Conservation (phyloP, 305 asterid species). For the Solanum aculeatissimum region DNA sequence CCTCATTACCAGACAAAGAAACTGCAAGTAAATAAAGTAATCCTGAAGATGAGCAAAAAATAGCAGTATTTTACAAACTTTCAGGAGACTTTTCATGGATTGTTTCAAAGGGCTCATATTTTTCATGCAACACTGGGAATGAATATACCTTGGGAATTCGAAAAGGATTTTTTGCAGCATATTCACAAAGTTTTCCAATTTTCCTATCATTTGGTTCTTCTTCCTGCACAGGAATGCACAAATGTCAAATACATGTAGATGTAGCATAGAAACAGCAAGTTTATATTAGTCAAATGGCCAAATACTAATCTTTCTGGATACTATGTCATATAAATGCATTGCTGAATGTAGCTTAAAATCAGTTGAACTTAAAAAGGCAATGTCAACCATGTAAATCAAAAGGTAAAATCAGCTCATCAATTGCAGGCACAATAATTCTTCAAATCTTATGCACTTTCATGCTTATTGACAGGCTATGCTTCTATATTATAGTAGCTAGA, state of each 20-base stretch:
- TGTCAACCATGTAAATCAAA: not conserved
- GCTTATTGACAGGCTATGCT: not conserved
- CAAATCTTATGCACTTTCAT: not conserved
- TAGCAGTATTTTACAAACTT: not conserved
- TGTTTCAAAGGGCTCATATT: not conserved
- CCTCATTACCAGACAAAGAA: not conserved
- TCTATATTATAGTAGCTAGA: not conserved
- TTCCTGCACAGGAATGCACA: slow-evolving; percentile 27
- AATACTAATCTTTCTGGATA: not conserved
- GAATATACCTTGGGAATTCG: slow-evolving; percentile 88
- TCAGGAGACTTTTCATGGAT: not conserved
- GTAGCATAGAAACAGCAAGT: not conserved
- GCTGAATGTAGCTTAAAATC: not conserved
- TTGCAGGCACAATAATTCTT: not conserved
- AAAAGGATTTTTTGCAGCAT: slow-evolving; percentile 86
- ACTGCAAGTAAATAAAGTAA: not conserved
- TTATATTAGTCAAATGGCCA: not conserved
- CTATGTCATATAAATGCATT: not conserved
- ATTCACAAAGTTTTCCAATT: slow-evolving; percentile 92
- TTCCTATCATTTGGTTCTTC: slow-evolving; percentile 93
- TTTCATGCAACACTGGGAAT: not conserved
- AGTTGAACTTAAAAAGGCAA: not conserved
- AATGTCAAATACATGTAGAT: not conserved
- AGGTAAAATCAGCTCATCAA: not conserved
- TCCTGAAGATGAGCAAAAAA: not conserved